Evolutionary conservation across 2,329 filamentous ascomycete genomes (phyloP), one percentile per base, ranked within the genome.

Genomic region (Calonectria pseudoturangicola): DNA sequence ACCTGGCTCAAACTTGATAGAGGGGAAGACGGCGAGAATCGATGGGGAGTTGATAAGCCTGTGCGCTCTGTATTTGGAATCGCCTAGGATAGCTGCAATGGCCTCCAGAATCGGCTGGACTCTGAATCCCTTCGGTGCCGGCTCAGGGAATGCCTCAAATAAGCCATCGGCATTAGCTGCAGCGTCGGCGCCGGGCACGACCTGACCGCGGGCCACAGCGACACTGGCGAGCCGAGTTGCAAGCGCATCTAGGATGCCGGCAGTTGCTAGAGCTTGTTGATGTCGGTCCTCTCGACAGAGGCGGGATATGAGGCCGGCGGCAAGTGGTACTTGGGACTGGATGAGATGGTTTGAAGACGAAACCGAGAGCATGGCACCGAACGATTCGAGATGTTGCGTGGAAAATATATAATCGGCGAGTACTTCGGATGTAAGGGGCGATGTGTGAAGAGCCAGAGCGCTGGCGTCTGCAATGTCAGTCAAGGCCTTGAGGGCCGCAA

Each of bases 51-150:
- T 92, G 51, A 93, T 84, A 62, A 94, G 89, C 78, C 94, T 90
- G 75, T 93, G 93, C 12, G 94, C 92, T 68, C 95, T 91, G 83
- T 93, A 94, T 76, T 92, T 93, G 0, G 96, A 98, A 78, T 94
- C 91, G 73, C 92, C 90, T 63, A 98, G 90, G 60, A 98, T 93
- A 56, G 92, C 89, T 25, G 92, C 89, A 64, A 98, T 90, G 0
- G 96, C 94, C 74, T 95, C 93, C 8, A 98, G 85, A 21, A 98
- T 90, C 12, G 92, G 91, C 2, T 92, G 89, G 47, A 98, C 84
- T 72, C 89, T 90, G 30, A 90, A 87, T 18, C 86, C 87, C 16
- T 87, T 85, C 2, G 90, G 89, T 9, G 94, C 91, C 28, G 93
- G 87, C 4, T 88, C 84, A 3, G 93, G 93, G 58, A 95, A 88